These are phyloP conservation scores for Helichrysum umbraculigerum DNA, from an alignment of 129 eudicot genomes.

Conservation along the genomic window DNA sequence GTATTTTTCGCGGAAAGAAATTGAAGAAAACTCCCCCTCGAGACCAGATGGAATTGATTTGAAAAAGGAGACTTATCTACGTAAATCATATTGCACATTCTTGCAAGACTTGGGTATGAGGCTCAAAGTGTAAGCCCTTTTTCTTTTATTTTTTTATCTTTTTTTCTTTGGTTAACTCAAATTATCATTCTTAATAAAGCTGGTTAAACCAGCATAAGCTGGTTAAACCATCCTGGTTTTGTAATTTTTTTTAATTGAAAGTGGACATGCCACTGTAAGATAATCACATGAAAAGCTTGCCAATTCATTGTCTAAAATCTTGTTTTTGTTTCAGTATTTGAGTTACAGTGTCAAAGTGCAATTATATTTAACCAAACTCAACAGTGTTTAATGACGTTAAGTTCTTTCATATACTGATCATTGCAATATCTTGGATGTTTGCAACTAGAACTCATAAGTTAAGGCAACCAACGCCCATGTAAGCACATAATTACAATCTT, in stretches of 20 bases:
- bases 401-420: too few species aligned
- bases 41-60: constrained; percentile 83
- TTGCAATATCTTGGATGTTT: too few species aligned
- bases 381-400: background rate
- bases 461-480: too few species aligned
- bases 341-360: too few species aligned
- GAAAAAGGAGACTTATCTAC: constrained; percentile 85
- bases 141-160: background rate
- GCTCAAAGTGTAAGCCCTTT: constrained; percentile 82
- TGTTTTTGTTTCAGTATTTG: too few species aligned
- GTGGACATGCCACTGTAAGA: background rate
- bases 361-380: background rate
- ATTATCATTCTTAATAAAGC: too few species aligned
- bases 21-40: constrained; percentile 91
- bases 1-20: constrained; percentile 93
- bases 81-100: constrained; percentile 92
- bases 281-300: background rate
- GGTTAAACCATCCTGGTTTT: background rate
- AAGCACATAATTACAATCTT: background rate
- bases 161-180: too few species aligned
- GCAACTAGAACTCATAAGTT: too few species aligned
- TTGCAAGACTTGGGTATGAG: constrained; percentile 97
- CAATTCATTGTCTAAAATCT: too few species aligned
- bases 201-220: too few species aligned
- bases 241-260: constrained; percentile 8